Percentiles rank a stretch among this genome's conserved stretches.
phyloP scores from a whole-genome alignment of 306 rosid genomes.

The Corylus heterophylla region DNA sequence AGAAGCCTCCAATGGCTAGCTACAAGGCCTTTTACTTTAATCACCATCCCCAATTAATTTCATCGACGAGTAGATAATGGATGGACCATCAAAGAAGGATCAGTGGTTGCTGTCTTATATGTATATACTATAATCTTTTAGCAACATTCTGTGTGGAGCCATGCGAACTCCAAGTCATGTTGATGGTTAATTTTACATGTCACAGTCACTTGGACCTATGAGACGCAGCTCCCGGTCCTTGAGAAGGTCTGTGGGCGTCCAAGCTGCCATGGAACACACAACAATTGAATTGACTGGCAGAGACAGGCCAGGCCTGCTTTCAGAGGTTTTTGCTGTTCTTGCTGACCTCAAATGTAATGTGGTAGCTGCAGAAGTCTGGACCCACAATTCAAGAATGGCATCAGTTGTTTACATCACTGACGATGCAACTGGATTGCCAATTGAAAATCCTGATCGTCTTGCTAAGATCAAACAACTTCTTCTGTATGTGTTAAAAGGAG shows the following conservation, averaged over 20 bases:
- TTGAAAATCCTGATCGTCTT: slow-evolving; percentile 62
- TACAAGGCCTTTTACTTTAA: slow-evolving; percentile 1
- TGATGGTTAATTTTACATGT: slow-evolving; percentile 24
- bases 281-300: slow-evolving; percentile 85
- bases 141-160: slow-evolving; percentile 2
- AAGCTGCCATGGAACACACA: slow-evolving; percentile 75
- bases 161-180: slow-evolving; percentile 17
- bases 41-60: slow-evolving; percentile 5
- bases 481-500: slow-evolving; percentile 75
- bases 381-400: slow-evolving; percentile 97
- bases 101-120: slow-evolving; percentile 18
- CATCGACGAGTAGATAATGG: slow-evolving; percentile 21
- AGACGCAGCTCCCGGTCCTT: slow-evolving; percentile 71
- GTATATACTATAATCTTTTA: background rate
- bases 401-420: slow-evolving; percentile 85
- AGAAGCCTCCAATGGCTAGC: background rate
- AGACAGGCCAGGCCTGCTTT: slow-evolving; percentile 93
- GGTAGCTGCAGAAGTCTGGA: slow-evolving; percentile 98
- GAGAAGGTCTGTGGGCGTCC: slow-evolving; percentile 91
- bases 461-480: slow-evolving; percentile 74
- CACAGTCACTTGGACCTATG: slow-evolving; percentile 83
- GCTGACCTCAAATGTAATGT: slow-evolving; percentile 93
- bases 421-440: slow-evolving; percentile 56
- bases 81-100: slow-evolving; percentile 20
- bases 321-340: slow-evolving; percentile 96